Conservation (phyloP, 2,329 filamentous ascomycete species). For the Periconia macrospinosa region DNA sequence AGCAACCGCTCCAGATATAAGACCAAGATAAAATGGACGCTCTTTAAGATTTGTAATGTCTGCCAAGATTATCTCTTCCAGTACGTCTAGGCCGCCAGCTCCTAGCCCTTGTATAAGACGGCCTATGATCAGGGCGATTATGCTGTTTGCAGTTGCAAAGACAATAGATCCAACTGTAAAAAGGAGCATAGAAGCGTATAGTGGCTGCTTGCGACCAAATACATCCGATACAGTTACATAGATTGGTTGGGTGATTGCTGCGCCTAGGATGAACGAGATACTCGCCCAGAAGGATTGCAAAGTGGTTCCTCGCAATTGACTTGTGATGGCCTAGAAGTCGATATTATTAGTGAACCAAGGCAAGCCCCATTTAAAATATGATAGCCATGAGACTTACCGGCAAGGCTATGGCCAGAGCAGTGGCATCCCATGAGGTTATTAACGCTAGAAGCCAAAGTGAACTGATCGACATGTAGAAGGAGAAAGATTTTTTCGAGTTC, state of each 20-base stretch:
- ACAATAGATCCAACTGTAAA: conserved; percentile 53
- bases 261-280: conserved; percentile 24
- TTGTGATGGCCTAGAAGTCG: too few relatives aligned
- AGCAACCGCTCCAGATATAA: conserved; percentile 54
- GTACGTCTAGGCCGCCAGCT: conserved; percentile 52
- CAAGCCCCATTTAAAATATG: too few relatives aligned
- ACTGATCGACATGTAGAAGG: too few relatives aligned
- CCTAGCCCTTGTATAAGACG: conserved; percentile 55
- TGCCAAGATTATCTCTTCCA: conserved; percentile 53
- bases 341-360: too few relatives aligned
- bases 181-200: conserved; percentile 23
- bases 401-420: too few relatives aligned
- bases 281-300: conserved; percentile 64
- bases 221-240: conserved; percentile 32
- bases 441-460: too few relatives aligned
- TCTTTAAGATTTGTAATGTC: conserved; percentile 55
- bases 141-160: conserved; percentile 48
- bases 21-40: conserved; percentile 49
- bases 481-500: too few relatives aligned
- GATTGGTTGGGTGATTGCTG: conserved; percentile 27
- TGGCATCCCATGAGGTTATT: neutral
- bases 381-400: too few relatives aligned
- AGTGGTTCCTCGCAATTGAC: conserved; percentile 11
- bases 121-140: conserved; percentile 54
- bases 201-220: conserved; percentile 19